A percentile compares a stretch with the other conserved stretches of the same genome.
Evolutionary conservation across 164 flowering plant genomes (phyloP).

Genomic region (Vitis riparia): DNA sequence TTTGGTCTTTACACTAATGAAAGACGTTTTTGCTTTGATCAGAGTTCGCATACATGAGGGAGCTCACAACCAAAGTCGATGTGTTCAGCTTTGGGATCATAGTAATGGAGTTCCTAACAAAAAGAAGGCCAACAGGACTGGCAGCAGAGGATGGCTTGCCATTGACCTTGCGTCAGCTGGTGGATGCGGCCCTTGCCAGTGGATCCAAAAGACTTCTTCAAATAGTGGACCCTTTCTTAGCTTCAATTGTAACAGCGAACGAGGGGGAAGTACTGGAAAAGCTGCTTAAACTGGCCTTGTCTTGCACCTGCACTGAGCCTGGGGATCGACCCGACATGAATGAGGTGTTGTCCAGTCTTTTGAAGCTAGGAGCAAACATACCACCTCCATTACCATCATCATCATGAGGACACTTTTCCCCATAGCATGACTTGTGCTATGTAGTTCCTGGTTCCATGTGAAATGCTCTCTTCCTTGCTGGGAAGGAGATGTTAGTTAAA

Average conservation of each 20-base stretch:
- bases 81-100: constrained; percentile 84
- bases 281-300: constrained; percentile 54
- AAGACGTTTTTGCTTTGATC: too few species aligned
- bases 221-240: constrained; percentile 53
- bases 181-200: constrained; percentile 42
- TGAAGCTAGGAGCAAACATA: constrained; percentile 18
- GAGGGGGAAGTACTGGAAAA: constrained; percentile 32
- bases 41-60: constrained; percentile 71
- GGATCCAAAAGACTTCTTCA: constrained; percentile 35
- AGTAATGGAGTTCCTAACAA: constrained; percentile 73
- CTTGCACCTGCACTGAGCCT: constrained; percentile 52
- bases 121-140: constrained; percentile 64
- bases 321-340: constrained; percentile 67
- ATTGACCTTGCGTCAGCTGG: constrained; percentile 54
- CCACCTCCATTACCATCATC: too few species aligned
- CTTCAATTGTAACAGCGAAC: constrained; percentile 11
- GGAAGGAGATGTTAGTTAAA: too few species aligned
- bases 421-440: too few species aligned
- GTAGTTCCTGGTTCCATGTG: too few species aligned
- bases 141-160: constrained; percentile 46
- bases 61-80: constrained; percentile 71
- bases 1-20: neutral
- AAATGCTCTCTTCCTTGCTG: too few species aligned
- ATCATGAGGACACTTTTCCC: too few species aligned
- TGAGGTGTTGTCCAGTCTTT: constrained; percentile 50